Conservation (phyloP, 1,284 basidiomycete species). For the Bjerkandera adusta region DNA sequence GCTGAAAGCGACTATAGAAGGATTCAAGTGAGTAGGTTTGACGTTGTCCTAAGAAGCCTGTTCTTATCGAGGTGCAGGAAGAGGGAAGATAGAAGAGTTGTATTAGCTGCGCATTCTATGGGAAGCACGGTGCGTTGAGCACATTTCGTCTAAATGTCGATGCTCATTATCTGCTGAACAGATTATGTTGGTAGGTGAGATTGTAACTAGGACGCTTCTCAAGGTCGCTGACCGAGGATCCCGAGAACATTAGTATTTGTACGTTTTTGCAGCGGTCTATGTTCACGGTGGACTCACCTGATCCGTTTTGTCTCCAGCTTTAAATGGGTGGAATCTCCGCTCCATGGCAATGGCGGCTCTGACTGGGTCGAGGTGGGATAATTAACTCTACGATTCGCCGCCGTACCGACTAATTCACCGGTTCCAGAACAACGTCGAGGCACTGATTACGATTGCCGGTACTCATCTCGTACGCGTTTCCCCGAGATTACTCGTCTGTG, state of each 20-base stretch:
- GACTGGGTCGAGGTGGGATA: conserved; percentile 87
- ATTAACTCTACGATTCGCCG: background rate
- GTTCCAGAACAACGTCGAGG: conserved; percentile 71
- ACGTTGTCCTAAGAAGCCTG: background rate
- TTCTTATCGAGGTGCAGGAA: conserved; percentile 38
- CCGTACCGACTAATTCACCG: background rate
- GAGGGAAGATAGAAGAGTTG: conserved; percentile 79
- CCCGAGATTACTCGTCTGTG: too few relatives aligned
- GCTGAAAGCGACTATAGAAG: conserved; percentile 84
- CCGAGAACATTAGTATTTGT: conserved; percentile 61
- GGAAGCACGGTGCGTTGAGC: conserved; percentile 63
- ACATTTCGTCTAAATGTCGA: background rate
- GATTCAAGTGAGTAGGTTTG: conserved; percentile 71
- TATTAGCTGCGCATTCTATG: conserved; percentile 90
- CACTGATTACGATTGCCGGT: conserved; percentile 84
- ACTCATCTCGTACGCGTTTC: conserved; percentile 71
- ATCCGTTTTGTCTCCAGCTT: conserved; percentile 45
- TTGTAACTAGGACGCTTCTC: background rate
- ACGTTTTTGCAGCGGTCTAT: conserved; percentile 25
- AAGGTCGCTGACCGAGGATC: background rate
- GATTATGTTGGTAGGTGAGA: conserved; percentile 50
- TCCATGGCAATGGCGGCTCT: conserved; percentile 83
- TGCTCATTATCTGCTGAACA: conserved; percentile 18
- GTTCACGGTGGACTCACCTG: background rate
- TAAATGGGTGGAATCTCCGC: conserved; percentile 95